Conservation (phyloP, 805 yeast genomes). For the Candida ponderosae region DNA sequence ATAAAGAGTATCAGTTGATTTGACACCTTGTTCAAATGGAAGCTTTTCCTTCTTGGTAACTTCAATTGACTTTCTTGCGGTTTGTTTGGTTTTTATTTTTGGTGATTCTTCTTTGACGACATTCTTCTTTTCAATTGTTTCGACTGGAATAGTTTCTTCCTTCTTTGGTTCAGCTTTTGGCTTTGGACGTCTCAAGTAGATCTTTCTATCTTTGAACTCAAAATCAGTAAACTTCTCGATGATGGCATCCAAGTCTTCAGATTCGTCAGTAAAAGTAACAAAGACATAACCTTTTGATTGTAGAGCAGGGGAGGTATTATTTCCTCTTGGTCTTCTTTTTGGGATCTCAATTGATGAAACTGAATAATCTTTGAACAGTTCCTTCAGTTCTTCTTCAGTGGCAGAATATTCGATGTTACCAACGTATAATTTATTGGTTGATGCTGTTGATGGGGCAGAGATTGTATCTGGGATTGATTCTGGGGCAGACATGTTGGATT, state of each 20-base stretch:
- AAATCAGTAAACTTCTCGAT: slow-evolving; percentile 33
- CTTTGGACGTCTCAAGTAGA: slow-evolving; percentile 46
- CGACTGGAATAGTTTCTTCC: not conserved
- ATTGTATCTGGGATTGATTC: not conserved
- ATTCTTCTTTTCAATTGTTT: not conserved
- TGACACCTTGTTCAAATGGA: slow-evolving; percentile 28
- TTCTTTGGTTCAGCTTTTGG: slow-evolving; percentile 22
- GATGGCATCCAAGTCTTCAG: slow-evolving; percentile 34
- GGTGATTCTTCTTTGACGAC: slow-evolving; percentile 2
- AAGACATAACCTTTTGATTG: slow-evolving; percentile 52
- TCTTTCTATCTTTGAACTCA: slow-evolving; percentile 37
- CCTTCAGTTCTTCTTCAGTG: slow-evolving; percentile 46
- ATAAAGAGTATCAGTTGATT: slow-evolving; percentile 45
- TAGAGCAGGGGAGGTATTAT: slow-evolving; percentile 26
- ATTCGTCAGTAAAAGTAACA: slow-evolving; percentile 39
- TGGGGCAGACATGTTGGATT: not conserved
- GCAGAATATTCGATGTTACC: slow-evolving; percentile 58
- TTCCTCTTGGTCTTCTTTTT: slow-evolving; percentile 27
- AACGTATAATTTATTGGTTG: slow-evolving; percentile 47
- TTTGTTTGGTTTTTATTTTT: slow-evolving; percentile 3
- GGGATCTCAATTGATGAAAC: slow-evolving; percentile 47
- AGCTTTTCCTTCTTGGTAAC: slow-evolving; percentile 19
- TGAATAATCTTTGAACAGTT: slow-evolving; percentile 39
- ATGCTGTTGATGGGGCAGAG: not conserved
- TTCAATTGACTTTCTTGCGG: slow-evolving; percentile 8